Conservation (phyloP, 1,284 basidiomycete species). For the Pseudozyma sp. region DNA sequence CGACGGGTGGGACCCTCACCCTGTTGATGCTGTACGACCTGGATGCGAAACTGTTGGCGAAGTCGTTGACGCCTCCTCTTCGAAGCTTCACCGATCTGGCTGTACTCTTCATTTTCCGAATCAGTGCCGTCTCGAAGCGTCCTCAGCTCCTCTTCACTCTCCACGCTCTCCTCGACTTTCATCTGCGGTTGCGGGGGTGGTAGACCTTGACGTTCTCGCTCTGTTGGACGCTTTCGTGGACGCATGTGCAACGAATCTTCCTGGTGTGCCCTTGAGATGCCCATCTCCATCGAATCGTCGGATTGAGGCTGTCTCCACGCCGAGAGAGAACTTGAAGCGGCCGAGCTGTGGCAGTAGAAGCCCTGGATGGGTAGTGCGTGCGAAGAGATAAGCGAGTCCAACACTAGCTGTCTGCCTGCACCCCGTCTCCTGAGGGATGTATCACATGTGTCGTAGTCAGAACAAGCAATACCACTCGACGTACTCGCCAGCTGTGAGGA, state of each 20-base stretch:
- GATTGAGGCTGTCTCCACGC: not conserved
- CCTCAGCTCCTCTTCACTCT: slow-evolving; percentile 1
- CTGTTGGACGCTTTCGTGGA: not conserved
- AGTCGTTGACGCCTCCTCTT: slow-evolving; percentile 3
- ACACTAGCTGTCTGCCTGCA: slow-evolving; percentile 20
- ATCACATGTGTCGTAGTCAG: not conserved
- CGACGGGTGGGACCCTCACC: not conserved
- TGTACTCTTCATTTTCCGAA: not conserved
- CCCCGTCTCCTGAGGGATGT: not conserved
- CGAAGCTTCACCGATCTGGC: slow-evolving; percentile 6
- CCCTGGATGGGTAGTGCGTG: slow-evolving; percentile 39
- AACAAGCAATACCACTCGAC: not conserved
- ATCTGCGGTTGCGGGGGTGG: not conserved
- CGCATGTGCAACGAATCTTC: too few relatives aligned
- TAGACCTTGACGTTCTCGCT: not conserved
- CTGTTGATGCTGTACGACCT: not conserved
- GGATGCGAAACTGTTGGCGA: slow-evolving; percentile 3
- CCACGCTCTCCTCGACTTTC: not conserved
- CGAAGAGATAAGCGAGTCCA: slow-evolving; percentile 40
- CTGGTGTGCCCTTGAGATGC: not conserved
- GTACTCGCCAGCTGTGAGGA: not conserved
- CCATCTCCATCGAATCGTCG: slow-evolving; percentile 1
- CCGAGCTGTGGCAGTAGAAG: slow-evolving; percentile 29
- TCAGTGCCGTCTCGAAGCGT: not conserved
- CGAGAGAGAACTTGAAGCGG: not conserved